Conservation (phyloP, 2,329 filamentous ascomycete genomes). For the Didymella pomorum region DNA sequence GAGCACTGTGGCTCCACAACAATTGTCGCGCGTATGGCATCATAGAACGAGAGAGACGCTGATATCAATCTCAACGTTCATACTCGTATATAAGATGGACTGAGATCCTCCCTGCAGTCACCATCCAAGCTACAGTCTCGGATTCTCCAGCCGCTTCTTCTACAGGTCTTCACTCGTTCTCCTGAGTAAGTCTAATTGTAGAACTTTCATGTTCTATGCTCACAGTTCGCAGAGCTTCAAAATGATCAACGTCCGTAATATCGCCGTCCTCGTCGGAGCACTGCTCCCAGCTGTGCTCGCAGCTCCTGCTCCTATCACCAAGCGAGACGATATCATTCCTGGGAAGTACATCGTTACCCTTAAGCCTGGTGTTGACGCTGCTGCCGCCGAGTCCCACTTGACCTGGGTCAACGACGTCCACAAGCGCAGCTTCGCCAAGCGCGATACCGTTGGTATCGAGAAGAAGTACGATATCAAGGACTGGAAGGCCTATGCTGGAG, state of each 20-base stretch:
- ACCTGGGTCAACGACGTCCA: conserved; percentile 47
- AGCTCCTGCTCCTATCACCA: conserved; percentile 26
- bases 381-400: conserved; percentile 45
- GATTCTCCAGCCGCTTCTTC: conserved; percentile 13
- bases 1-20: neutral
- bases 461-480: conserved; percentile 54
- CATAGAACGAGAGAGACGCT: conserved; percentile 17
- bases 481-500: conserved; percentile 57
- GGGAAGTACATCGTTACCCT: conserved; percentile 38
- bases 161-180: conserved; percentile 4
- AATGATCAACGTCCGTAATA: conserved; percentile 24
- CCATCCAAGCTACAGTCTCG: conserved; percentile 19
- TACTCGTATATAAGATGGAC: conserved; percentile 15
- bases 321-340: conserved; percentile 25
- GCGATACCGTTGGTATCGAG: conserved; percentile 51
- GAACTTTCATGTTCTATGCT: neutral
- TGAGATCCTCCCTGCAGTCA: neutral
- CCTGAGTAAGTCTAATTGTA: neutral
- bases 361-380: conserved; percentile 27
- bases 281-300: conserved; percentile 21
- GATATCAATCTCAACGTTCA: neutral
- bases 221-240: conserved; percentile 4
- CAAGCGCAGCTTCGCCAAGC: conserved; percentile 47
- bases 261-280: conserved; percentile 21
- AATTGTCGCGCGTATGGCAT: conserved; percentile 13